These are phyloP conservation scores for Spirogloea muscicola DNA, from an alignment of 139 green algal species.

Conservation along the genomic window DNA sequence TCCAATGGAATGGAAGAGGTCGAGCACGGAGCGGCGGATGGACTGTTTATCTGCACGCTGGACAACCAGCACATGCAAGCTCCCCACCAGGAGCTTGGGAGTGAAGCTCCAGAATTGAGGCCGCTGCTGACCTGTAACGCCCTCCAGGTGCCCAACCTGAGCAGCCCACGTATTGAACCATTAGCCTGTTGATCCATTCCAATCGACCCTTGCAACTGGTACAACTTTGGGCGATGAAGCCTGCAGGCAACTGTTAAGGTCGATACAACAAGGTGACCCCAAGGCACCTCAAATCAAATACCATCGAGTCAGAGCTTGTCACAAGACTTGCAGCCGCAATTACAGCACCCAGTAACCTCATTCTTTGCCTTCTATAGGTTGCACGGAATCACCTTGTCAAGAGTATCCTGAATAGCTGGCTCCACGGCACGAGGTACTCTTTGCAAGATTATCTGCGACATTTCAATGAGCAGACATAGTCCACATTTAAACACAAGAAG, in stretches of 20 bases:
- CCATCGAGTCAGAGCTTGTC: too few relatives aligned
- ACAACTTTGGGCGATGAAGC: too few relatives aligned
- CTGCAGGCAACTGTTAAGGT: too few relatives aligned
- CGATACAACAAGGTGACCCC: too few relatives aligned
- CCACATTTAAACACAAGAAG: too few relatives aligned
- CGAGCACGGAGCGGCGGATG: conserved; percentile 7
- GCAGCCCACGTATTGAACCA: too few relatives aligned
- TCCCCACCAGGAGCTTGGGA: conserved; percentile 26
- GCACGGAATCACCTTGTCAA: conserved; percentile 33
- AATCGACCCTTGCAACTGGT: too few relatives aligned
- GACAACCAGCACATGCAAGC: conserved; percentile 2
- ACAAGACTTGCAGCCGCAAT: too few relatives aligned
- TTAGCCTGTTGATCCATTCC: too few relatives aligned
- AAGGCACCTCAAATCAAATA: too few relatives aligned
- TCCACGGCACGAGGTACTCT: conserved; percentile 25
- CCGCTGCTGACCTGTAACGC: conserved; percentile 7
- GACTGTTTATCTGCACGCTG: conserved; percentile 5
- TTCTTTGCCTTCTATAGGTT: too few relatives aligned
- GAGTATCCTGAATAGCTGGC: background rate
- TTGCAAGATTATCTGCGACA: conserved; percentile 27
- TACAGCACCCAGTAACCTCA: too few relatives aligned
- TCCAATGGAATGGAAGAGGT: conserved; percentile 21
- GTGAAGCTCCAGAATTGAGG: conserved; percentile 41
- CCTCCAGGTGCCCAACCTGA: conserved; percentile 21
- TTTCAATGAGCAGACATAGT: conserved; percentile 1